Evolutionary conservation across 2,329 filamentous ascomycete species (phyloP), one percentile per base, ranked within the genome.

Genomic region (Fusarium euwallaceae): DNA sequence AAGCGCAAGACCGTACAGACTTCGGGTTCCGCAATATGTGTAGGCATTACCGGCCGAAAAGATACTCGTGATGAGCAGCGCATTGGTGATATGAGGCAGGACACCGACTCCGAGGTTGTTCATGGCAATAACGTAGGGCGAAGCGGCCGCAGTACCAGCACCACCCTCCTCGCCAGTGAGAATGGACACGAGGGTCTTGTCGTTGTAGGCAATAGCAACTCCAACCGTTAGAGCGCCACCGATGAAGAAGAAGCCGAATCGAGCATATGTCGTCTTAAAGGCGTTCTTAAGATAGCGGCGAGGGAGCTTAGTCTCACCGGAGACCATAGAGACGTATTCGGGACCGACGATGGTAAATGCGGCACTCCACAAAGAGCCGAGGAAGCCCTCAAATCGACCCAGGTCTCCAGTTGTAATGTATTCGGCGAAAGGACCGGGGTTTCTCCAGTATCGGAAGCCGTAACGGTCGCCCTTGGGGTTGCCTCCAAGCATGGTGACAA

Each of bases 131-230:
- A 91, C 89, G 73, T 90, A 91, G 1, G 89, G 89, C 34, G 89
- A 91, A 1, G 88, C 88, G 8, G 88, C 86, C 6, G 88, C 89
- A 14, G 84, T 87, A 11, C 77, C 74, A 5, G 75, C 78, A 6
- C 88, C 70, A 2, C 39, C 36, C 8, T 64, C 61, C 10, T 37
- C 16, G 16, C 67, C 70, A 9, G 64, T 66, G 4, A 86, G 81
- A 66, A 91, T 88, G 1, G 91, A 89, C 8, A 34, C 65, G 66
- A 94, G 83, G 14, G 86, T 87, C 1, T 84, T 76, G 75, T 93
- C 90, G 66, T 93, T 88, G 79, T 90, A 91, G 2, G 92, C 86
- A 59, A 94, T 86, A 53, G 92, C 81, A 56, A 93, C 91, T 27
- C 91, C 92, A 73, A 89, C 90, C 29, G 87, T 86, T 11, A 72